Evolutionary conservation across 345 rosid species (phyloP), one percentile per base, ranked within the genome.

Genomic region (Microcos paniculata): DNA sequence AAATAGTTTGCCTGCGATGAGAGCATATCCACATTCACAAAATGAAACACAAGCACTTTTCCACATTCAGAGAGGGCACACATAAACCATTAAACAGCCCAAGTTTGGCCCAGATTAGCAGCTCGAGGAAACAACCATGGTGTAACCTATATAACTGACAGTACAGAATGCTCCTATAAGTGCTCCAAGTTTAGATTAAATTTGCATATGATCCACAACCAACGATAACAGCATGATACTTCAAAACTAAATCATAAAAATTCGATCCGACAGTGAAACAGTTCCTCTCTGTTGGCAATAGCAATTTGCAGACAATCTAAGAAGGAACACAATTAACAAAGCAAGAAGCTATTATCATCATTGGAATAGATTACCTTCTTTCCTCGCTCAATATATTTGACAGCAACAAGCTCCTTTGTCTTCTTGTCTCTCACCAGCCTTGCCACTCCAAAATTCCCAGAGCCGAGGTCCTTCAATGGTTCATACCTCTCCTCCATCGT

Each of bases 401-500:
- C 95, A 62, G 98, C 97, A 88, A 91, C 85, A 85, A 94, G 98
- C 74, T 92, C 94, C 64, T 85, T 89, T 48, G 90, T 88, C 80
- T 84, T 90, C 88, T 91, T 91, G 73, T 94, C 98, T 71, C 90
- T 87, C 45, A 87, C 93, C 79, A 94, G 78, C 78, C 92, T 90
- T 0, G 97, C 98, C 65, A 94, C 98, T 57, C 98, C 98, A 55
- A 92, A 94, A 76, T 91, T 94, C 64, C 98, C 98, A 1, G 94
- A 80, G 7, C 98, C 98, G 35, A 94, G 89, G 57, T 94, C 91
- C 79, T 89, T 91, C 31, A 94, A 13, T 31, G 94, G 87, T 82
- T 92, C 98, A 62, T 91, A 94, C 77, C 88, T 82, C 80, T 84
- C 91, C 83, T 84, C 90, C 85, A 76, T 83, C 82, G n/a, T 69